Base-by-base conservation (phyloP, 495 filamentous ascomycete species). In the Penicillium diatomitis region DNA sequence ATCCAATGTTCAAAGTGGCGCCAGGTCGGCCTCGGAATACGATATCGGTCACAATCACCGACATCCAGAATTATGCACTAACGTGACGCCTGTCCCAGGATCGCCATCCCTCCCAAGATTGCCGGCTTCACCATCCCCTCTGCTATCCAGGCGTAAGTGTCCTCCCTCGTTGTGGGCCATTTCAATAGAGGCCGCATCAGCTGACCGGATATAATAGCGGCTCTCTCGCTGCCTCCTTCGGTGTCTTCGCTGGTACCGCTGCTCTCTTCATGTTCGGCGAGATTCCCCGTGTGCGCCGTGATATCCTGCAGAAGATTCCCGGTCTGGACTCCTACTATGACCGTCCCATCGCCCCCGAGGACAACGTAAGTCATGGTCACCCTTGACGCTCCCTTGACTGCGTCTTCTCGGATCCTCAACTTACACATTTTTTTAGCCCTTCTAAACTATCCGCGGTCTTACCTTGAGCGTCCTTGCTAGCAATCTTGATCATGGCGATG, bases 201-300 rank as follows among this genome's bases (percentile, higher is more conserved):
- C 41, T 29, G 10, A 6, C 6, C 33, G 29, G 10, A 38, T 28
- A 7, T 30, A 6, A 66, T 38, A 86, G 82, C 51, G 80, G 72
- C 47, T 53, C 64, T 32, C 75, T 79, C 27, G 71, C 72, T 11
- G 77, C 57, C 47, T 69, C 66, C 32, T 85, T 86, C 65, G 83
- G 81, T 53, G 76, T 73, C 51, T 71, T 75, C 39, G 77, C 75
- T 37, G 82, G 77, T 54, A 62, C 80, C 58, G 80, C 79, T 63
- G 79, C 76, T n/a, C 62, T 88, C 53, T 85, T 81, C 70, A 82
- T 85, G 76, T 78, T 88, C 68, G 75, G 79, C 46, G 84, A 84
- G 45, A 73, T 88, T 36, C 84, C 84, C 44, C 74, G 77, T 60
- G 80, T 88, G 38, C 67, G 77, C 60, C 76, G 68, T 51, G 84